phyloP scores from a whole-genome alignment of 2,329 filamentous ascomycete species.

The Dactylonectria macrodidyma region DNA sequence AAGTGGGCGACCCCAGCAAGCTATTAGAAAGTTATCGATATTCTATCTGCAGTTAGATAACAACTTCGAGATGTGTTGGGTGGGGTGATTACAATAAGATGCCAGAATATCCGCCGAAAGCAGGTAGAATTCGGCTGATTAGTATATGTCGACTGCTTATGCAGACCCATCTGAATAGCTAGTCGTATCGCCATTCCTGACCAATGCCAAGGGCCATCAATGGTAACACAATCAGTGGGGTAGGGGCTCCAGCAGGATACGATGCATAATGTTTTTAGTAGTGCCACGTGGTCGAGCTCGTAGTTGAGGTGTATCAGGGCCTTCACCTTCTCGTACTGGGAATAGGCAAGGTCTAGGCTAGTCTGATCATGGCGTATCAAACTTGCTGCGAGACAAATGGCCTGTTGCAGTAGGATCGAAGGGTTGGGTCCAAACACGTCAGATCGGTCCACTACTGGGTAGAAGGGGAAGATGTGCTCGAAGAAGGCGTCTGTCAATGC shows the following conservation, averaged over 20 bases:
- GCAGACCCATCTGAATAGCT: constrained; percentile 26
- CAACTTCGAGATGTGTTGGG: background rate
- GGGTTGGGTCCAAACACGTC: constrained; percentile 1
- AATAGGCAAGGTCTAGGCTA: constrained; percentile 8
- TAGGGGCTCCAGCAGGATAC: constrained; percentile 14
- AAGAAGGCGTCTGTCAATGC: constrained; percentile 19
- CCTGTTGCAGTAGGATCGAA: constrained; percentile 19
- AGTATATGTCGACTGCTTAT: constrained; percentile 16
- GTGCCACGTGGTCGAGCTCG: constrained; percentile 4
- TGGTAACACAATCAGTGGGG: constrained; percentile 14
- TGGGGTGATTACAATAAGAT: constrained; percentile 10
- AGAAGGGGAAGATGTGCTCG: constrained; percentile 14
- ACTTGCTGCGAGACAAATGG: constrained; percentile 18
- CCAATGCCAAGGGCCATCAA: constrained; percentile 29
- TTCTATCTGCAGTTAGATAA: constrained; percentile 4
- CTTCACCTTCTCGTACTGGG: constrained; percentile 25
- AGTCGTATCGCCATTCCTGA: constrained; percentile 23
- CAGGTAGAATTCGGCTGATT: constrained; percentile 9
- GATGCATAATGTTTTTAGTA: constrained; percentile 19
- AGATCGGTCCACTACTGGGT: constrained; percentile 7
- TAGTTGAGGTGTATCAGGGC: constrained; percentile 13
- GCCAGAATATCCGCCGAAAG: constrained; percentile 23
- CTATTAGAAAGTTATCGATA: constrained; percentile 12
- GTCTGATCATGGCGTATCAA: constrained; percentile 12
- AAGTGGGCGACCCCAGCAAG: constrained; percentile 26